phyloP scores from a whole-genome alignment of 108 stramenopile species.

The Nitzschia palea region DNA sequence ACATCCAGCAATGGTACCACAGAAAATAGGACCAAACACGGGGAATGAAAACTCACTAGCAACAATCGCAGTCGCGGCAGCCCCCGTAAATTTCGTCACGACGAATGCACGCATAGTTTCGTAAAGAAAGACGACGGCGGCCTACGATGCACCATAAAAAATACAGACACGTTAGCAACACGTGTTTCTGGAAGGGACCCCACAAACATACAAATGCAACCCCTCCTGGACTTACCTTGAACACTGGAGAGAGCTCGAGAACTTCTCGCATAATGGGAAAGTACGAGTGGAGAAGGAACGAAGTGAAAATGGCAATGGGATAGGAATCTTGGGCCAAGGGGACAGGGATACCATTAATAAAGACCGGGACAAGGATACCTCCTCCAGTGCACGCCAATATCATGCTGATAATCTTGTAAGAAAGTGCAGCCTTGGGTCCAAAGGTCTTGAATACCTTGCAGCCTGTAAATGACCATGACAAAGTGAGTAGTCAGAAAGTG shows the following conservation, averaged over 20 bases:
- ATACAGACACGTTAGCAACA: neutral
- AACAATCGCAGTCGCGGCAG: conserved; percentile 67
- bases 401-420: conserved; percentile 76
- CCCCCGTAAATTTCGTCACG: conserved; percentile 59
- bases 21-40: conserved; percentile 89
- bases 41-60: conserved; percentile 72
- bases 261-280: conserved; percentile 83
- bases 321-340: conserved; percentile 80
- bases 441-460: conserved; percentile 70
- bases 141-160: conserved; percentile 14
- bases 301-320: conserved; percentile 69
- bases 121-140: conserved; percentile 58
- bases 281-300: conserved; percentile 71
- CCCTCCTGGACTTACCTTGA: conserved; percentile 44
- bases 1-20: conserved; percentile 85
- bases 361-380: conserved; percentile 86
- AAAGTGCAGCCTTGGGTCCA: conserved; percentile 31
- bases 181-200: neutral
- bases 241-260: conserved; percentile 44
- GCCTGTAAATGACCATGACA: conserved; percentile 20
- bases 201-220: neutral
- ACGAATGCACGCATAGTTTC: conserved; percentile 74
- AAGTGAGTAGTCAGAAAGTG: neutral
- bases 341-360: conserved; percentile 80
- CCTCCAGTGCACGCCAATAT: conserved; percentile 83